Evolutionary conservation across 2,329 filamentous ascomycete genomes (phyloP).

Genomic region (Emydomyces testavorans): DNA sequence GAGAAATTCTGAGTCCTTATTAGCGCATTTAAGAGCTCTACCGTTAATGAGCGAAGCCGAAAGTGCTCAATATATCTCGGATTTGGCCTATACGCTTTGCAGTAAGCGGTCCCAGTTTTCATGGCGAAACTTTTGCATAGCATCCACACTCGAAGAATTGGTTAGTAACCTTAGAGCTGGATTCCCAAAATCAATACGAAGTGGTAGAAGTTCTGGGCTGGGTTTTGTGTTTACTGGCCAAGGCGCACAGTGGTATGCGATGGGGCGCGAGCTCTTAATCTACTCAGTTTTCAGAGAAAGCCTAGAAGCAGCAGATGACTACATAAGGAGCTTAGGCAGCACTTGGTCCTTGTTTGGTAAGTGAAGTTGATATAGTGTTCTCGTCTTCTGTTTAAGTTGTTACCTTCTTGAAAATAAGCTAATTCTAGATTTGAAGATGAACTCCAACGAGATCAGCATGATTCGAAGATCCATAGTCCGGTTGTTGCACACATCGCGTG

Average conservation of each 20-base stretch:
- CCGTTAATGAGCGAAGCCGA: background rate
- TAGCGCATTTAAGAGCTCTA: background rate
- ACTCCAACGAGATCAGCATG: constrained; percentile 20
- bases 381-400: background rate
- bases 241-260: constrained; percentile 17
- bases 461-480: constrained; percentile 15
- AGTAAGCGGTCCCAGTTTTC: background rate
- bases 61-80: constrained; percentile 1
- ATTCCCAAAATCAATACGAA: background rate
- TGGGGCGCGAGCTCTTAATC: constrained; percentile 16
- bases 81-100: constrained; percentile 9
- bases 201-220: background rate
- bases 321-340: constrained; percentile 10
- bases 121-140: constrained; percentile 5
- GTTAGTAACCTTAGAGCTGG: background rate
- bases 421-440: constrained; percentile 2
- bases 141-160: background rate
- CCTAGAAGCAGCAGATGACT: constrained; percentile 9
- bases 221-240: constrained; percentile 18
- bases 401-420: background rate
- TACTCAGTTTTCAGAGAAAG: constrained; percentile 13
- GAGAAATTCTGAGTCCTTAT: constrained; percentile 26
- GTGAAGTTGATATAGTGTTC: background rate
- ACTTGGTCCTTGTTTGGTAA: constrained; percentile 12
- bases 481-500: constrained; percentile 9